These are phyloP conservation scores for Vararia minispora DNA, from an alignment of 768 basidiomycete species.

Conservation along the genomic window DNA sequence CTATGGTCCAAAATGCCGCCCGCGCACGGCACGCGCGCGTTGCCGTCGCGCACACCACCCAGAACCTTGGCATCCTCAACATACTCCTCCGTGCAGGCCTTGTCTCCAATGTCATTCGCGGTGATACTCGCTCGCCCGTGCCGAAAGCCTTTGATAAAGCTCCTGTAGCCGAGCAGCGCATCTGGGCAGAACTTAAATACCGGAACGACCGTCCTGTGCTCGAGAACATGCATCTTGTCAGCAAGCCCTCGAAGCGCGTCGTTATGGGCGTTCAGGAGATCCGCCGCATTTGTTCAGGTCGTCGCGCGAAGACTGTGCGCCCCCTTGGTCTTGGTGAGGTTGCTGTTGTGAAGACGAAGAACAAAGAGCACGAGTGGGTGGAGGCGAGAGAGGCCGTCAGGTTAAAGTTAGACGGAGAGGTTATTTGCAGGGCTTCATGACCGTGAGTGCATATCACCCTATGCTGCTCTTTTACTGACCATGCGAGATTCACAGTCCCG, in stretches of 20 bases:
- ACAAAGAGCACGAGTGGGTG: conserved; percentile 69
- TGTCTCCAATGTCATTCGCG: conserved; percentile 72
- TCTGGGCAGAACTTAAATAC: conserved; percentile 95
- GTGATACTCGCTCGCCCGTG: conserved; percentile 52
- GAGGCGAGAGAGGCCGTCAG: conserved; percentile 89
- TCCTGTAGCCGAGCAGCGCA: conserved; percentile 57
- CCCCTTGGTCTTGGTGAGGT: conserved; percentile 91
- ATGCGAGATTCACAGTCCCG: no score
- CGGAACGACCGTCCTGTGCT: conserved; percentile 83
- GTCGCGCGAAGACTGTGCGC: conserved; percentile 67
- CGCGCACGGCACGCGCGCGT: conserved; percentile 73
- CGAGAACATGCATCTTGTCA: conserved; percentile 66
- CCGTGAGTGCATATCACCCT: no score
- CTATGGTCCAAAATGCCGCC: conserved; percentile 88
- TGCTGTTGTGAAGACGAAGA: conserved; percentile 67
- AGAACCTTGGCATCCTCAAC: conserved; percentile 85
- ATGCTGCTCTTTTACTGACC: no score
- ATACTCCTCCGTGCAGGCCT: conserved; percentile 91
- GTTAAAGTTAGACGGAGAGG: conserved; percentile 71
- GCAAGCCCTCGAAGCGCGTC: conserved; percentile 73
- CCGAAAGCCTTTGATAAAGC: conserved; percentile 51
- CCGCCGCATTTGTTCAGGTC: conserved; percentile 66
- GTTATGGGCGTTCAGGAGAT: conserved; percentile 69
- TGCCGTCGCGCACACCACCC: conserved; percentile 70
- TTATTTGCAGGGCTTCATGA: conserved; percentile 61